Evolutionary conservation across 2,329 filamentous ascomycete species (phyloP), one percentile per base, ranked within the genome.

Genomic region (Stromatinia cepivora): DNA sequence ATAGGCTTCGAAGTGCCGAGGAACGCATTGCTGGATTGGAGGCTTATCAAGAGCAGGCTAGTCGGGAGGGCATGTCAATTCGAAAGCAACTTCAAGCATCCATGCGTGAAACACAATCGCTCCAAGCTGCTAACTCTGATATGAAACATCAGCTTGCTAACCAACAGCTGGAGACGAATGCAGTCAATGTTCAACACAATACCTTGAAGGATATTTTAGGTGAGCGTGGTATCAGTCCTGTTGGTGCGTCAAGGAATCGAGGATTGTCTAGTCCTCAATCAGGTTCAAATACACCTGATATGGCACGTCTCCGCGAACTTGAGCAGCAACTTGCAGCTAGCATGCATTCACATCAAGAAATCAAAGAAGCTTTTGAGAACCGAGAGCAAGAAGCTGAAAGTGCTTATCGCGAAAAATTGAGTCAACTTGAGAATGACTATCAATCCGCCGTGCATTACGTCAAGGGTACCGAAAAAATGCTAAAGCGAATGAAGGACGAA

Each of bases 391-490:
- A 97, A 77, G 90, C 93, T n/a, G 94, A 97, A 78, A 86, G 88
- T 68, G 87, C 92, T 59, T 98, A 97, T 81, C 91, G 94, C 72
- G 94, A 97, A 79, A 97, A 97, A 80, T 85, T 99, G 66, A 88
- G 92, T 70, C 94, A 97, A 78, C 88, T 99, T 45, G 94, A 98
- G 81, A 97, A 94, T 78, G 95, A 99, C 79, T 97, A 99, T 79
- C 93, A 97, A 80, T 97, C 95, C 54, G 94, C 95, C 22, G 94
- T 98, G 63, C 95, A 97, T 80, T 99, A 99, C 77, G 92, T 99
- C 74, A 96, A 97, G 81, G 95, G 95, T 70, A 98, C 95, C 1
- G 95, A 99, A 81, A 98, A 97, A 86, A 97, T 99, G 93, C 87
- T 99, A 62, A 94, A 95, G 81, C 94, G 96, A 80, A 94, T 99